Evolutionary conservation across 345 rosid species (phyloP).

Genomic region (Pelargonium nanum): DNA sequence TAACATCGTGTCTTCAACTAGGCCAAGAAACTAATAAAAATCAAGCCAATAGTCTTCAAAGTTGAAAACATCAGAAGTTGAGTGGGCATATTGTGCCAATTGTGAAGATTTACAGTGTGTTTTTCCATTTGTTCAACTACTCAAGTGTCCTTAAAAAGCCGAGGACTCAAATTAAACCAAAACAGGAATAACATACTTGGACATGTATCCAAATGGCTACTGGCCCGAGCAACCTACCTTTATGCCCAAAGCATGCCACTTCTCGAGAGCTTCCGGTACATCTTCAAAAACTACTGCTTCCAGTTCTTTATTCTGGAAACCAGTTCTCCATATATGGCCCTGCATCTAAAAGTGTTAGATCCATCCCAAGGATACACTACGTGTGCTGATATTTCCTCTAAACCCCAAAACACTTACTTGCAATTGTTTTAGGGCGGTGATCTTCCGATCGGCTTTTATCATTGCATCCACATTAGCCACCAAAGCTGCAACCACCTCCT

Average conservation of each 20-base stretch:
- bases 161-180: too few species aligned
- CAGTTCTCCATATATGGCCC: constrained; percentile 99
- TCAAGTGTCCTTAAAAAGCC: too few species aligned
- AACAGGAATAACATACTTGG: too few species aligned
- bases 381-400: neutral
- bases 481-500: constrained; percentile 68
- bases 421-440: constrained; percentile 88
- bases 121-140: too few species aligned
- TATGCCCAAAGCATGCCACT: constrained; percentile 72
- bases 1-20: too few species aligned
- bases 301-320: constrained; percentile 62
- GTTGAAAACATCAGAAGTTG: too few species aligned
- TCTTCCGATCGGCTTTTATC: constrained; percentile 91
- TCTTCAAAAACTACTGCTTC: constrained; percentile 76
- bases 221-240: too few species aligned
- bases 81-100: too few species aligned
- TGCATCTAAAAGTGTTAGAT: constrained; percentile 18
- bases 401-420: constrained; percentile 41
- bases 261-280: constrained; percentile 70
- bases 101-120: too few species aligned
- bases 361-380: constrained; percentile 5
- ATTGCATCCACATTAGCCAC: constrained; percentile 81
- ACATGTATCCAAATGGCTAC: too few species aligned
- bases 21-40: too few species aligned
- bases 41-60: too few species aligned